A percentile compares a stretch with the other conserved stretches of the same genome.
phyloP scores from a whole-genome alignment of 2,329 filamentous ascomycete genomes.

The Phialemoniopsis sp. region DNA sequence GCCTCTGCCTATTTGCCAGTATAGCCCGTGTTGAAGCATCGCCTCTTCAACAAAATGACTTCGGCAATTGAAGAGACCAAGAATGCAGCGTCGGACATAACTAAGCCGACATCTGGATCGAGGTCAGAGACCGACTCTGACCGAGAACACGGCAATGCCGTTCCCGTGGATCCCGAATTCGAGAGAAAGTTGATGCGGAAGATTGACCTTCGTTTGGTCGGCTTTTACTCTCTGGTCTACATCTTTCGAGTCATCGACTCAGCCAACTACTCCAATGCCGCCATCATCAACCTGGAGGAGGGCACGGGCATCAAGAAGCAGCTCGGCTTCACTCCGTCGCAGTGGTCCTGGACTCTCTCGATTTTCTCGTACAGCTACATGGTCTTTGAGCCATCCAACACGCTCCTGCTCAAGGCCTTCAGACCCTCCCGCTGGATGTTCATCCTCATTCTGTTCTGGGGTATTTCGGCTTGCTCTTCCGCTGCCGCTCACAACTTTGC shows the following conservation, averaged over 20 bases:
- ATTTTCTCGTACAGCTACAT: conserved; percentile 35
- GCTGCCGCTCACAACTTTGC: conserved; percentile 25
- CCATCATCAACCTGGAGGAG: conserved; percentile 33
- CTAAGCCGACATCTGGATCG: neutral
- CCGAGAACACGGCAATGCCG: neutral
- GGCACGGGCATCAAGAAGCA: conserved; percentile 32
- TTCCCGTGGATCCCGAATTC: conserved; percentile 10
- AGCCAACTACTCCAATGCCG: conserved; percentile 31
- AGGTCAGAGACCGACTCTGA: conserved; percentile 1
- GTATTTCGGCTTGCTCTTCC: conserved; percentile 26
- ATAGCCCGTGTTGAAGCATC: neutral
- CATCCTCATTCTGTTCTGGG: conserved; percentile 26
- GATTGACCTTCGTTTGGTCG: conserved; percentile 25
- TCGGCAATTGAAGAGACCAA: no score
- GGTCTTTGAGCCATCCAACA: conserved; percentile 31
- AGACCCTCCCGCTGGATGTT: conserved; percentile 28
- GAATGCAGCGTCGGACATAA: no score
- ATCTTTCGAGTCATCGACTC: conserved; percentile 32
- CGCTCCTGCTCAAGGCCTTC: conserved; percentile 27
- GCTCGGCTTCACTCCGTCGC: conserved; percentile 20
- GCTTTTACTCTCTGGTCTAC: conserved; percentile 30
- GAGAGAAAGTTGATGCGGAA: conserved; percentile 25
- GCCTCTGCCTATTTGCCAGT: no score
- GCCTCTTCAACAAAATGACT: no score
- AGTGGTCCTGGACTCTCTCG: conserved; percentile 32